A percentile compares a stretch with the other conserved stretches of the same genome.
Evolutionary conservation across 768 basidiomycete species (phyloP).

Genomic region (Lactarius evosmus): DNA sequence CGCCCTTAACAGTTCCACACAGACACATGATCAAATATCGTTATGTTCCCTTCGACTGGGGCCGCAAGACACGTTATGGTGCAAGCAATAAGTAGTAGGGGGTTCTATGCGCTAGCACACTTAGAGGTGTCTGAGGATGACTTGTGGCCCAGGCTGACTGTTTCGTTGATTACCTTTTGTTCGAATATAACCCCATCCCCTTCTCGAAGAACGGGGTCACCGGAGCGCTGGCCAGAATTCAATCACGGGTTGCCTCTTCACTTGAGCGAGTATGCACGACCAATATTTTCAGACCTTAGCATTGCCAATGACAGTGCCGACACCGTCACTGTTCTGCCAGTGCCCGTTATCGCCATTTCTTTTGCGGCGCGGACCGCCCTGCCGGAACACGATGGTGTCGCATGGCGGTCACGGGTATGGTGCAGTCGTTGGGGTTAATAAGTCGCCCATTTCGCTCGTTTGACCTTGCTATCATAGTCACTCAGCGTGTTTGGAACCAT

Average conservation of each 20-base stretch:
- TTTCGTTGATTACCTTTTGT: constrained; percentile 5
- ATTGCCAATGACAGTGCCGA: no score
- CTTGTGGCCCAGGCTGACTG: neutral
- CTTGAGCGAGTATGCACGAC: neutral
- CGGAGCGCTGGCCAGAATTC: neutral
- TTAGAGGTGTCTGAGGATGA: neutral
- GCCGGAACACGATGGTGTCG: neutral
- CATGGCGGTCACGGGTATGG: neutral
- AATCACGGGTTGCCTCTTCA: neutral
- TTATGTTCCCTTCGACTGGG: constrained; percentile 93
- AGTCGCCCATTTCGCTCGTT: neutral
- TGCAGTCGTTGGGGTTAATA: constrained; percentile 5
- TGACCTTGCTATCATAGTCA: neutral
- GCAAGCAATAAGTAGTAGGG: constrained; percentile 42
- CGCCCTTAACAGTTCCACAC: constrained; percentile 15
- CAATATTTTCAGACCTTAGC: neutral
- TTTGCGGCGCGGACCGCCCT: no score
- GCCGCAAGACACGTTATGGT: constrained; percentile 88
- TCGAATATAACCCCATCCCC: neutral
- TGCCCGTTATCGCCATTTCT: no score
- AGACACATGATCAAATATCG: constrained; percentile 99
- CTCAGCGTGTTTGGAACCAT: neutral
- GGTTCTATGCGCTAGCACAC: neutral
- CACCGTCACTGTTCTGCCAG: no score
- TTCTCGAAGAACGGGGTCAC: neutral